These are phyloP conservation scores for Coccinonectria pachysandricola DNA, from an alignment of 2,329 filamentous ascomycete species.

Conservation along the genomic window DNA sequence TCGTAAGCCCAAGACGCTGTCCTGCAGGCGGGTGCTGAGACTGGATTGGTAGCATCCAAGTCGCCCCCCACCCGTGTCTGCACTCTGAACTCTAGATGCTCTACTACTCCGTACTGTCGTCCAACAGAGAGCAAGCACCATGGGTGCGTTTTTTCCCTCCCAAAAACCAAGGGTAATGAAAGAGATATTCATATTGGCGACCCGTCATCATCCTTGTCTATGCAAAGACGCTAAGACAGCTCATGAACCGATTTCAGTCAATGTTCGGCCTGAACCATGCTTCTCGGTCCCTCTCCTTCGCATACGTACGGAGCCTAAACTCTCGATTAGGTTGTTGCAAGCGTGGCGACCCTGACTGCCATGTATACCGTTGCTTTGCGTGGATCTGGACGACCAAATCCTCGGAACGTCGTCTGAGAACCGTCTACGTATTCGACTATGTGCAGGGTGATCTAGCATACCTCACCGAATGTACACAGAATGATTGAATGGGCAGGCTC, in stretches of 20 bases:
- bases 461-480: slow-evolving; percentile 7
- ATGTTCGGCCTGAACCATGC: slow-evolving; percentile 6
- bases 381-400: slow-evolving; percentile 2
- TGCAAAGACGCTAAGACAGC: slow-evolving; percentile 2
- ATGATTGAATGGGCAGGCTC: slow-evolving; percentile 2
- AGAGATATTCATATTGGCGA: slow-evolving; percentile 4
- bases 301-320: slow-evolving; percentile 3
- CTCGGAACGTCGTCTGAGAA: background rate
- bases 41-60: too few relatives aligned
- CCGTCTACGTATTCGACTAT: slow-evolving; percentile 1
- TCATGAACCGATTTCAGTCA: slow-evolving; percentile 1
- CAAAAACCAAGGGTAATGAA: slow-evolving; percentile 2
- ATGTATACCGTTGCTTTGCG: slow-evolving; percentile 2
- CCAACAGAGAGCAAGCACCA: background rate
- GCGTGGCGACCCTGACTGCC: slow-evolving; percentile 5
- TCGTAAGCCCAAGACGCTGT: too few relatives aligned
- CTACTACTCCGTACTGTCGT: too few relatives aligned
- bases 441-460: slow-evolving; percentile 6
- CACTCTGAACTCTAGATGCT: slow-evolving; percentile 3
- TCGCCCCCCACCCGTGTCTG: slow-evolving; percentile 2
- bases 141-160: background rate
- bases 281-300: slow-evolving; percentile 4
- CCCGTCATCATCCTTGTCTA: slow-evolving; percentile 5
- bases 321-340: slow-evolving; percentile 3
- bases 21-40: too few relatives aligned